Base-by-base conservation (phyloP, 192 early-diverging fungal genomes). In the Funneliformis geosporum region DNA sequence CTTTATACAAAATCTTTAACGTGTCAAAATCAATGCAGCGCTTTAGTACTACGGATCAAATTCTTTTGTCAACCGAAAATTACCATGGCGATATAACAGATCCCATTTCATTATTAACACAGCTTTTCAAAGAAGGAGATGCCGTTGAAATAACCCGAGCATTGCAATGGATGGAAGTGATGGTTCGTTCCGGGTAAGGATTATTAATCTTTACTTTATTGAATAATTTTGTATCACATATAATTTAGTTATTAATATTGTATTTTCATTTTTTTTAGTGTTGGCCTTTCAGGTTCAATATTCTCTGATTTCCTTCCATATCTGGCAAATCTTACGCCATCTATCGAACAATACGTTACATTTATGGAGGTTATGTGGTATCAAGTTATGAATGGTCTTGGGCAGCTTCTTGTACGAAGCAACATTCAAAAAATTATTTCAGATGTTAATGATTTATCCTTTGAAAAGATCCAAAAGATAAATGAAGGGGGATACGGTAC, bases 331-430 rank as follows among this genome's bases (percentile, higher is more conserved):
- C 47, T 64, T 23, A 50, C 68, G 25, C 46, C 78, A 69, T 39
- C 80, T 23, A 42, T 87, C 23, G 78, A 73, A 18, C 74, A 73
- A 8, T 73, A 68, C 21, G 80, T 79, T 14, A 66, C 80, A 27
- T 83, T 84, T 61, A 44, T 85, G 8, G 80, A 83, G 28, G 46
- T 84, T 25, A 64, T 87, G 12, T 87, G 86, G 86, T 85, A 82
- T 61, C 86, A 87, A 72, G 81, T 77, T 33, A 77, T 82, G 16
- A 80, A 73, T 46, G 81, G 81, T 8, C 70, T 84, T 5, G 80
- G 80, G 64, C 28, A 69, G 11, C 16, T 69, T 9, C 82, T 83
- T 5, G 50, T 75, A 12, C 82, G 84, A 39, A 50, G 79, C 1
- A 79, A 27, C 7, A 73, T 87, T 23, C 44, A 82, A 27, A 79